Evolutionary conservation across 148 eudicot species (phyloP).

Genomic region (Drosera capensis): DNA sequence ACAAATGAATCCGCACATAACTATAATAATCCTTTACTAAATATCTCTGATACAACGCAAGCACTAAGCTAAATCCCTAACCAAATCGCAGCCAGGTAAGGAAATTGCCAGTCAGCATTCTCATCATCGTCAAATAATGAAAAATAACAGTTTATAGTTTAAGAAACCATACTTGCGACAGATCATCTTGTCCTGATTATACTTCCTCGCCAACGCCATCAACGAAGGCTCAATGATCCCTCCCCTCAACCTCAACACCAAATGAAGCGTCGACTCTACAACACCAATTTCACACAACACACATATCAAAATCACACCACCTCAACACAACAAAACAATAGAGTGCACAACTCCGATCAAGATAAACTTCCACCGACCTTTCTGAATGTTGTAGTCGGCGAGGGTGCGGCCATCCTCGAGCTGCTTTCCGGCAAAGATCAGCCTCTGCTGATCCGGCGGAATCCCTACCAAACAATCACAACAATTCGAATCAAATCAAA

Average conservation of each 20-base stretch:
- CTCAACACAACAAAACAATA: not conserved
- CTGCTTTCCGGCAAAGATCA: no score
- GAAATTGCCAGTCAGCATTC: not conserved
- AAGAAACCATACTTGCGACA: constrained; percentile 27
- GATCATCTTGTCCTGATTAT: constrained; percentile 24
- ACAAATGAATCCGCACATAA: no score
- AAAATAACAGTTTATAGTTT: not conserved
- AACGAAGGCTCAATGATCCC: constrained; percentile 19
- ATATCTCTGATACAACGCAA: no score
- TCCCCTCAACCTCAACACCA: constrained; percentile 22
- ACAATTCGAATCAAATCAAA: constrained; percentile 16
- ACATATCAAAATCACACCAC: not conserved
- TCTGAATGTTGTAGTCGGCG: constrained; percentile 29
- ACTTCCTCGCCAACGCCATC: constrained; percentile 28
- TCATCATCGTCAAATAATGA: no score
- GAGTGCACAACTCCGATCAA: not conserved
- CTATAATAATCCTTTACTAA: no score
- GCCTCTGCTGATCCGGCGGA: no score
- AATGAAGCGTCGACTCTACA: constrained; percentile 22
- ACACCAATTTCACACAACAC: not conserved
- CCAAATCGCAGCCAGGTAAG: no score
- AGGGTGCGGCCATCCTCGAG: no score
- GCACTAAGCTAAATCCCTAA: no score
- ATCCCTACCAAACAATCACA: constrained; percentile 19
- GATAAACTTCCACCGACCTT: constrained; percentile 13